These are phyloP conservation scores for Boeremia lycopersici DNA, from an alignment of 2,329 filamentous ascomycete species.

Conservation along the genomic window DNA sequence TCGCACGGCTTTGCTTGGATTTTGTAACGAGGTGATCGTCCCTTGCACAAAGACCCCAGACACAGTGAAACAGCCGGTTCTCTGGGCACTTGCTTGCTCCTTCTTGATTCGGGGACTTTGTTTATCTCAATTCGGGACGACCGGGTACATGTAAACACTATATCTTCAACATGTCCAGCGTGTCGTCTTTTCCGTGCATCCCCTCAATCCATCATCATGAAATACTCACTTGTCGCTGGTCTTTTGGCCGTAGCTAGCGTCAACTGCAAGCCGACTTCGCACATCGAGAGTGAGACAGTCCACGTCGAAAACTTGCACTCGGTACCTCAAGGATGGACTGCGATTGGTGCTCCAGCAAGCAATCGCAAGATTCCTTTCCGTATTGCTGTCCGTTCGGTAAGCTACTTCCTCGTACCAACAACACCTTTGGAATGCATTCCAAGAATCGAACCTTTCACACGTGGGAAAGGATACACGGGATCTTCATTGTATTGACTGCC, in stretches of 20 bases:
- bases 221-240: constrained; percentile 37
- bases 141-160: constrained; percentile 7
- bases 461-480: constrained; percentile 3
- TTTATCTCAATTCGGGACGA: constrained; percentile 22
- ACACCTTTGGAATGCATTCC: background rate
- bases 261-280: constrained; percentile 34
- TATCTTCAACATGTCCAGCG: constrained; percentile 1
- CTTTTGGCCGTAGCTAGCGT: constrained; percentile 41
- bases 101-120: constrained; percentile 23
- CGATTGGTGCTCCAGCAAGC: constrained; percentile 40
- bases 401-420: constrained; percentile 10
- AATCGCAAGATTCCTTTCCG: constrained; percentile 45
- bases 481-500: constrained; percentile 22
- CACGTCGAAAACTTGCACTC: constrained; percentile 39
- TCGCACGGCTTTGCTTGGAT: constrained; percentile 15
- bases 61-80: constrained; percentile 8
- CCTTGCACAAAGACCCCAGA: constrained; percentile 7
- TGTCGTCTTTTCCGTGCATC: background rate
- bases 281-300: constrained; percentile 32
- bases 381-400: constrained; percentile 48
- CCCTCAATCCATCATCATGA: constrained; percentile 28
- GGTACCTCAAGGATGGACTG: constrained; percentile 46
- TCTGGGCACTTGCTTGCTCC: constrained; percentile 17
- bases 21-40: constrained; percentile 13
- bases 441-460: background rate